Conservation (phyloP, 129 eudicot species). For the Ambrosia artemisiifolia region DNA sequence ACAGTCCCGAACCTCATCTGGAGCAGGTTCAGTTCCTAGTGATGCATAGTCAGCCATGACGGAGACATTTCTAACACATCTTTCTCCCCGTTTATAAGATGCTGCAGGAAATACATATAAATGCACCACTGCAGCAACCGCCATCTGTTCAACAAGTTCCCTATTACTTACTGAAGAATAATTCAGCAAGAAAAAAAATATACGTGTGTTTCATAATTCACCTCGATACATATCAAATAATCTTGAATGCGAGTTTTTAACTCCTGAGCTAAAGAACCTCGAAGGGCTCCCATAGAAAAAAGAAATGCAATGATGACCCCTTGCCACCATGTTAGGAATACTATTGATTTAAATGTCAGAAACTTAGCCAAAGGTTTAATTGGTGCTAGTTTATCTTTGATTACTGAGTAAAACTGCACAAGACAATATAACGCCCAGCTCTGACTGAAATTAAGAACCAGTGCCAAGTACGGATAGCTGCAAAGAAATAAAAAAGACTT, state of each 20-base stretch:
- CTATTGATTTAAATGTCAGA: conserved; percentile 84
- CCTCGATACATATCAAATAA: conserved; percentile 94
- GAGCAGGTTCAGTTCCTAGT: conserved; percentile 77
- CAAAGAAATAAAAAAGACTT: conserved; percentile 28
- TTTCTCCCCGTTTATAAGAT: conserved; percentile 87
- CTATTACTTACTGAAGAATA: not conserved
- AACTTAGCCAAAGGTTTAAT: conserved; percentile 94
- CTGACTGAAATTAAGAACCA: conserved; percentile 91
- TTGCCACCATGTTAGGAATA: conserved; percentile 99
- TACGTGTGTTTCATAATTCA: conserved; percentile 8
- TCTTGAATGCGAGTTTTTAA: conserved; percentile 83
- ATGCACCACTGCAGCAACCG: conserved; percentile 89
- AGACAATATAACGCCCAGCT: conserved; percentile 98
- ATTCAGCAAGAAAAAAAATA: not conserved
- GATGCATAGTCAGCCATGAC: conserved; percentile 90
- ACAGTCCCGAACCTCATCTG: conserved; percentile 84
- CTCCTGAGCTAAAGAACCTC: conserved; percentile 82
- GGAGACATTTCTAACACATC: conserved; percentile 87
- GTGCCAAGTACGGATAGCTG: conserved; percentile 95
- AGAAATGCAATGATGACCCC: conserved; percentile 85
- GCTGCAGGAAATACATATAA: conserved; percentile 83
- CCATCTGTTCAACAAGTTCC: conserved; percentile 65
- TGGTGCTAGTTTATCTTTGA: conserved; percentile 78
- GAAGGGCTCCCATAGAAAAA: conserved; percentile 79
- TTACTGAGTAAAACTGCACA: conserved; percentile 89